Evolutionary conservation across 768 basidiomycete species (phyloP).

Genomic region (Floccularia luteovirens): DNA sequence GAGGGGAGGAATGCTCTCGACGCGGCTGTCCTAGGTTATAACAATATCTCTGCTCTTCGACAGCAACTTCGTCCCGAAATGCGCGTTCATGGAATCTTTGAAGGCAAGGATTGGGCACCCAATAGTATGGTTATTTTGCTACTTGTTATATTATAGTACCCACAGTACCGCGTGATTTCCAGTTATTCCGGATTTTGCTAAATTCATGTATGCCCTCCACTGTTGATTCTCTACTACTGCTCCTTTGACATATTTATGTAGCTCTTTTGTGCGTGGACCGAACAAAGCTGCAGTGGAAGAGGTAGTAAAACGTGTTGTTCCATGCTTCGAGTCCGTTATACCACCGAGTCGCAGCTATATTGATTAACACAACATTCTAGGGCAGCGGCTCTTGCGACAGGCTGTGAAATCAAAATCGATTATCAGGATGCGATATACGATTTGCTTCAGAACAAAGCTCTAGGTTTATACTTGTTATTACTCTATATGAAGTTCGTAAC

Average conservation of each 20-base stretch:
- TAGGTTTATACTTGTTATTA: slow-evolving; percentile 29
- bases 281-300: slow-evolving; percentile 52
- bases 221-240: not conserved
- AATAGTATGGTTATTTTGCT: slow-evolving; percentile 42
- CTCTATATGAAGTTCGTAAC: not conserved
- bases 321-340: slow-evolving; percentile 61
- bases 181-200: slow-evolving; percentile 84
- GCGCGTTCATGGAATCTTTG: slow-evolving; percentile 75
- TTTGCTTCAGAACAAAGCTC: slow-evolving; percentile 58
- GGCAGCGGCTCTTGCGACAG: slow-evolving; percentile 62
- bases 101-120: slow-evolving; percentile 67
- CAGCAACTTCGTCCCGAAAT: slow-evolving; percentile 77
- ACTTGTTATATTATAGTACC: not conserved
- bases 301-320: slow-evolving; percentile 49
- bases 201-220: slow-evolving; percentile 44
- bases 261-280: slow-evolving; percentile 71
- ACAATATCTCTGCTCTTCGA: slow-evolving; percentile 68
- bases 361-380: slow-evolving; percentile 23
- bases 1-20: slow-evolving; percentile 80
- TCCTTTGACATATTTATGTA: slow-evolving; percentile 11
- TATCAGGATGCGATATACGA: slow-evolving; percentile 34
- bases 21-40: slow-evolving; percentile 80
- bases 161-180: not conserved
- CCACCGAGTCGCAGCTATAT: slow-evolving; percentile 29
- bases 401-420: slow-evolving; percentile 42